phyloP scores from a whole-genome alignment of 116 monocot species.

The Posidonia oceanica region DNA sequence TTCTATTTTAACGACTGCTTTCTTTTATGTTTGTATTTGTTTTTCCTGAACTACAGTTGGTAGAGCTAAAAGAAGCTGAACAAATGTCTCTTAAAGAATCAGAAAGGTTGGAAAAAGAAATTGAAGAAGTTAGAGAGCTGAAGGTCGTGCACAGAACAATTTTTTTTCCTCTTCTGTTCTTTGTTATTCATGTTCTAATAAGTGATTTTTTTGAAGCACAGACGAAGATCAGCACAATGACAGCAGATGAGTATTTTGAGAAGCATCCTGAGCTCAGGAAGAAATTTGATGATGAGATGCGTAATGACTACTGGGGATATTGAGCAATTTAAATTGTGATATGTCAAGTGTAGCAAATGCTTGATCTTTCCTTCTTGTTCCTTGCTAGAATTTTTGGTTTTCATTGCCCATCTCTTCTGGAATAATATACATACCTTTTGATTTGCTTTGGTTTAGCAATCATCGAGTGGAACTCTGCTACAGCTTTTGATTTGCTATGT shows the following conservation, averaged over 20 bases:
- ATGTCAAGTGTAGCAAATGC: not conserved
- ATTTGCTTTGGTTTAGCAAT: not conserved
- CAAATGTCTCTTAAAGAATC: constrained; percentile 71
- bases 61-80: constrained; percentile 81
- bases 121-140: constrained; percentile 69
- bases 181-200: not conserved
- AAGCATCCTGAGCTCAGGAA: constrained; percentile 93
- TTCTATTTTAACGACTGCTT: too few species aligned
- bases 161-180: not conserved
- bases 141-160: constrained; percentile 39
- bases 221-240: constrained; percentile 96
- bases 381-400: not conserved
- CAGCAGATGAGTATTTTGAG: constrained; percentile 90
- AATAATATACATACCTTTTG: constrained; percentile 6
- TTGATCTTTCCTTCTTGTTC: not conserved
- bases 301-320: constrained; percentile 95
- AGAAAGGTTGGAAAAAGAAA: constrained; percentile 84
- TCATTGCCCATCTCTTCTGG: not conserved
- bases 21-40: too few species aligned
- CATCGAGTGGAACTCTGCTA: too few species aligned
- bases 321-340: constrained; percentile 13
- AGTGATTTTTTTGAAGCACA: constrained; percentile 14
- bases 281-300: constrained; percentile 97
- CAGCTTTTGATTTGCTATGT: not conserved
- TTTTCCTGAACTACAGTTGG: constrained; percentile 29